Conservation (phyloP, 768 basidiomycete species). For the Suillus hirtellus region DNA sequence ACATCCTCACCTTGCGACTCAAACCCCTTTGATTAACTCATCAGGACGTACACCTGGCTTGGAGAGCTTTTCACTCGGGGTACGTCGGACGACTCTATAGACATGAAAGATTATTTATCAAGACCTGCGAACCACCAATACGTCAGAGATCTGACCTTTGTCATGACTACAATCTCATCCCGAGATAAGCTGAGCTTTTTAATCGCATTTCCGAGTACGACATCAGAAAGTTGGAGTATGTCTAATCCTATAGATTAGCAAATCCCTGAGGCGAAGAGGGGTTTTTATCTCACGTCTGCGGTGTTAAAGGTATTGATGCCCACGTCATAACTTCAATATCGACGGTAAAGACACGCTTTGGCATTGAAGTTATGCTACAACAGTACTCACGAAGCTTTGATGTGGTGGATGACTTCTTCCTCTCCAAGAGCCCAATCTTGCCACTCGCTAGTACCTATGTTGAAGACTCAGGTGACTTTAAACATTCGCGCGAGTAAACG, state of each 20-base stretch:
- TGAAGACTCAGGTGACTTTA: not conserved
- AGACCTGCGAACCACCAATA: not conserved
- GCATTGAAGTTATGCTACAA: not conserved
- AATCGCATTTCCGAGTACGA: conserved; percentile 47
- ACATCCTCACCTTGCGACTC: conserved; percentile 40
- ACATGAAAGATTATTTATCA: conserved; percentile 5
- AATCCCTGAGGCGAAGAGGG: conserved; percentile 32
- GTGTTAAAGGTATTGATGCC: conserved; percentile 67
- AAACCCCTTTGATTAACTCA: conserved; percentile 52
- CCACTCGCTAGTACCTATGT: conserved; percentile 17
- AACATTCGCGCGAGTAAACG: not conserved
- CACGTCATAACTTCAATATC: conserved; percentile 44
- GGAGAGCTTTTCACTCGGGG: conserved; percentile 11
- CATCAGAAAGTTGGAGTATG: conserved; percentile 41
- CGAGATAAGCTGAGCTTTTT: conserved; percentile 43
- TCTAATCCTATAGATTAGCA: conserved; percentile 19
- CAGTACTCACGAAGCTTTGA: conserved; percentile 33
- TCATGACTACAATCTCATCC: conserved; percentile 46
- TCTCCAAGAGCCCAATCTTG: conserved; percentile 37
- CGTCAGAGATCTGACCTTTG: conserved; percentile 36
- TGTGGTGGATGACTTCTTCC: conserved; percentile 38
- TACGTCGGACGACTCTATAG: conserved; percentile 16
- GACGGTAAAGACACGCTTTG: not conserved
- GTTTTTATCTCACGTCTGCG: conserved; percentile 39
- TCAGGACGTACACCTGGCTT: conserved; percentile 24